Conservation (phyloP, 1,284 basidiomycete genomes). For the Trametes sp. region DNA sequence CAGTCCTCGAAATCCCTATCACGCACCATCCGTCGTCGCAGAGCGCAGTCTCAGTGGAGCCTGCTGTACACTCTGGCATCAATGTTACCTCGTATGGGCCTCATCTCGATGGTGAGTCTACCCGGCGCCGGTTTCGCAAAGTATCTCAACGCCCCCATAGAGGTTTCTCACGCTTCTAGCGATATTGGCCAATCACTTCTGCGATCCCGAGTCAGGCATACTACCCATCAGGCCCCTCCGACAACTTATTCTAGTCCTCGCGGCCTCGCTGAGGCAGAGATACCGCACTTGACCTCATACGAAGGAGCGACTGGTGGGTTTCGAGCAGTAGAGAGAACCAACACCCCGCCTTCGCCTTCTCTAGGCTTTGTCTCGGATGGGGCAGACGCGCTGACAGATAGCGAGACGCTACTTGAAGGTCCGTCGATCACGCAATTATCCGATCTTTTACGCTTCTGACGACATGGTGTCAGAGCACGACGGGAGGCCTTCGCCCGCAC, state of each 20-base stretch:
- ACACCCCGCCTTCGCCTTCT: background rate
- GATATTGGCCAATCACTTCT: too few relatives aligned
- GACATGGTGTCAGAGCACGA: background rate
- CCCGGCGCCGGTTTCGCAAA: too few relatives aligned
- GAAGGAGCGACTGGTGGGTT: background rate
- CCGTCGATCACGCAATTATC: too few relatives aligned
- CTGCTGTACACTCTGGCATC: too few relatives aligned
- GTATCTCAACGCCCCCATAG: too few relatives aligned
- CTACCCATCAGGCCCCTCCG: too few relatives aligned
- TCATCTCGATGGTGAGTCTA: background rate
- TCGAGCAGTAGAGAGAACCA: background rate
- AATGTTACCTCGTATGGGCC: background rate
- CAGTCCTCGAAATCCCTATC: background rate
- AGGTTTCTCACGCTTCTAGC: too few relatives aligned
- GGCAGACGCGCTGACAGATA: constrained; percentile 1
- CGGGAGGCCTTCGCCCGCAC: background rate
- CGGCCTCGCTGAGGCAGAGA: too few relatives aligned
- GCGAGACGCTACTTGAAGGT: constrained; percentile 15
- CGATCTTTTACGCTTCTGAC: too few relatives aligned
- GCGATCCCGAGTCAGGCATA: too few relatives aligned
- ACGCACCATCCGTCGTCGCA: background rate
- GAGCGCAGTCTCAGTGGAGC: background rate
- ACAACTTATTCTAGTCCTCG: too few relatives aligned
- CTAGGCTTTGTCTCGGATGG: background rate
- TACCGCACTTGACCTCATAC: background rate